These are phyloP conservation scores for Nyctanthes arbortristis DNA, from an alignment of 257 asterid species.

Conservation along the genomic window DNA sequence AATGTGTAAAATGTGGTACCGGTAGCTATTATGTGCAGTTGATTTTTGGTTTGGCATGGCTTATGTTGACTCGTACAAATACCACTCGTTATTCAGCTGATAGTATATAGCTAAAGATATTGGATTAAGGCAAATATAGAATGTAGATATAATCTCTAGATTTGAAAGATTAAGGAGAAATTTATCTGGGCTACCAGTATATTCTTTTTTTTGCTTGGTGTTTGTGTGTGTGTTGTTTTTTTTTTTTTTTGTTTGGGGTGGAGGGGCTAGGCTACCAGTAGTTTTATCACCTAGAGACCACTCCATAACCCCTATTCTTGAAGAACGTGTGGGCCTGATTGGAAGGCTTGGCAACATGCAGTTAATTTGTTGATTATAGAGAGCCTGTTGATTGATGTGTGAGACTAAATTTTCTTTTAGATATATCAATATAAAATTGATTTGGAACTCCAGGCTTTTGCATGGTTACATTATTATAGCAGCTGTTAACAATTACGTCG, in stretches of 20 bases:
- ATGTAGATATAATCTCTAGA: not conserved
- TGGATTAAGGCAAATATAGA: not conserved
- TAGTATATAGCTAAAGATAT: not conserved
- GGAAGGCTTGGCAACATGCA: not conserved
- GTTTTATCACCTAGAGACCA: not conserved
- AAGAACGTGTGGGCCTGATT: conserved; percentile 1
- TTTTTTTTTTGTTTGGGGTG: too few species aligned
- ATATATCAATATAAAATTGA: conserved; percentile 20
- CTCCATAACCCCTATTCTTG: not conserved
- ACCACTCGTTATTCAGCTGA: not conserved
- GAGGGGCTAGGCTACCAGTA: not conserved
- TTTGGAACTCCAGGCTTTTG: conserved; percentile 25
- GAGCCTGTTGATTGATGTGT: not conserved
- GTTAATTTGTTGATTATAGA: too few species aligned
- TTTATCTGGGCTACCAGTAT: not conserved
- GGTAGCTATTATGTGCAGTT: not conserved
- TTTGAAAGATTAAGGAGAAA: not conserved
- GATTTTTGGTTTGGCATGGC: not conserved
- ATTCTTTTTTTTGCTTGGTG: too few species aligned
- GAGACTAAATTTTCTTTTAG: not conserved
- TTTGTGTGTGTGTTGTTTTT: too few species aligned
- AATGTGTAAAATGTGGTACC: not conserved
- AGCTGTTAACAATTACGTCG: conserved; percentile 21
- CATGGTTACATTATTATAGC: conserved; percentile 17
- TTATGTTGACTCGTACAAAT: too few species aligned